Conservation (phyloP, 768 basidiomycete species). For the Boletus vermiculosoides region DNA sequence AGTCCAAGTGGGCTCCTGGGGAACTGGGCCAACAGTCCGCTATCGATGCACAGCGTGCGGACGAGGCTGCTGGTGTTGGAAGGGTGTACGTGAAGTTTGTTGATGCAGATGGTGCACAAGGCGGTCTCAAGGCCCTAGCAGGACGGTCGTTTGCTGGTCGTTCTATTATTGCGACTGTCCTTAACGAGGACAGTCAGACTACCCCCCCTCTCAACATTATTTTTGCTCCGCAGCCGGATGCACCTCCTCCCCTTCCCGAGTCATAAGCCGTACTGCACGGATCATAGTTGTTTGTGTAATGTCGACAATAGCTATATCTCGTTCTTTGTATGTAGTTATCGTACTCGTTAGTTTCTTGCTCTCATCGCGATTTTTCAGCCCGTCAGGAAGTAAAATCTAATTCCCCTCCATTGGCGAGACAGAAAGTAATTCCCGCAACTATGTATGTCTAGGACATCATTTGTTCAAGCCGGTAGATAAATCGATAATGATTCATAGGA, state of each 20-base stretch:
- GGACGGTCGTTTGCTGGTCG: slow-evolving; percentile 86
- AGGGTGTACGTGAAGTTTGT: slow-evolving; percentile 91
- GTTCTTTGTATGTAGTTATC: slow-evolving; percentile 22
- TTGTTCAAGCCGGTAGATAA: background rate
- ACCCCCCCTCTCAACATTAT: slow-evolving; percentile 80
- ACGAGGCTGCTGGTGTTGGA: slow-evolving; percentile 92
- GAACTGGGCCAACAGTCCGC: slow-evolving; percentile 59
- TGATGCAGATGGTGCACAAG: slow-evolving; percentile 57
- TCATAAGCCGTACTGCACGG: slow-evolving; percentile 15
- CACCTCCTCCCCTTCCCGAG: slow-evolving; percentile 70
- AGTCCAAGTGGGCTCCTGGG: slow-evolving; percentile 69
- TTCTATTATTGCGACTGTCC: slow-evolving; percentile 82
- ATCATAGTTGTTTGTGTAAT: slow-evolving; percentile 9
- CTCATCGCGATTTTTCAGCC: background rate
- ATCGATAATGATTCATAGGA: background rate
- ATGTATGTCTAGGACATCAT: background rate
- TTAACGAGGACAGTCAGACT: slow-evolving; percentile 81
- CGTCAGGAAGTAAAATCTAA: background rate
- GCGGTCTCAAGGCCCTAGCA: slow-evolving; percentile 82
- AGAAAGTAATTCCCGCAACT: background rate
- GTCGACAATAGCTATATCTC: slow-evolving; percentile 16
- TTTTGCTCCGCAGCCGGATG: slow-evolving; percentile 82
- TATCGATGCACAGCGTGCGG: slow-evolving; percentile 66
- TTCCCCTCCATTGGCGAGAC: background rate
- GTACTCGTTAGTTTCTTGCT: slow-evolving; percentile 8